Evolutionary conservation across 352 stramenopile genomes (phyloP).

Genomic region (Globisporangium abappressorium): DNA sequence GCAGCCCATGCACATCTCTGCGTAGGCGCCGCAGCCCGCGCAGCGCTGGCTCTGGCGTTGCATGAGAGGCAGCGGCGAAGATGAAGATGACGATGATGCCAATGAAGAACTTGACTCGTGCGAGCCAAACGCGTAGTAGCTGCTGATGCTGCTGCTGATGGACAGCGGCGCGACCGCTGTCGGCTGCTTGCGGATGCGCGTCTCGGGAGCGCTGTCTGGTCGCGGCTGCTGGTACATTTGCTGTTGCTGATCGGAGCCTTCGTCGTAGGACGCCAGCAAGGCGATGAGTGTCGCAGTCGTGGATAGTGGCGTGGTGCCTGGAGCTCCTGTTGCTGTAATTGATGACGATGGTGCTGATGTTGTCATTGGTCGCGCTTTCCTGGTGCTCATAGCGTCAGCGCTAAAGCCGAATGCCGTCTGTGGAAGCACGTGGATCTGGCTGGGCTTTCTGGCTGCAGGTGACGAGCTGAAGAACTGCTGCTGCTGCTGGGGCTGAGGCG

Average conservation of each 20-base stretch:
- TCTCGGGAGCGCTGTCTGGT: constrained; percentile 5
- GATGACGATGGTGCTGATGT: not conserved
- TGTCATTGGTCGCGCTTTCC: not conserved
- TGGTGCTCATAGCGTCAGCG: not conserved
- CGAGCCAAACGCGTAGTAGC: not conserved
- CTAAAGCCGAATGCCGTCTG: not conserved
- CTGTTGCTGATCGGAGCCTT: constrained; percentile 4
- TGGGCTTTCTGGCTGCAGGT: not conserved
- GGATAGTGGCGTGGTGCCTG: constrained; percentile 13
- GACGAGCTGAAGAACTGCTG: constrained; percentile 6
- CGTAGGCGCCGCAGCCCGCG: constrained; percentile 51
- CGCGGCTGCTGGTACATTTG: constrained; percentile 7
- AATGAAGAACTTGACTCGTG: not conserved
- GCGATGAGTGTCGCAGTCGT: constrained; percentile 35
- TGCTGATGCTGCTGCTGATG: not conserved
- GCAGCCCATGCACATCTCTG: constrained; percentile 70
- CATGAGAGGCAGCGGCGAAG: constrained; percentile 4
- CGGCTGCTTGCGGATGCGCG: constrained; percentile 10
- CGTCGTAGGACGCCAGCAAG: constrained; percentile 23
- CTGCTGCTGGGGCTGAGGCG: not conserved
- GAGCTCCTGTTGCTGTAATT: not conserved
- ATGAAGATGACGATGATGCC: constrained; percentile 5
- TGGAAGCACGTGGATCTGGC: not conserved
- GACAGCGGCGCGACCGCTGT: not conserved
- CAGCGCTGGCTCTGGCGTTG: constrained; percentile 35